phyloP scores from a whole-genome alignment of 768 basidiomycete species.

The Pleurotus giganteus region DNA sequence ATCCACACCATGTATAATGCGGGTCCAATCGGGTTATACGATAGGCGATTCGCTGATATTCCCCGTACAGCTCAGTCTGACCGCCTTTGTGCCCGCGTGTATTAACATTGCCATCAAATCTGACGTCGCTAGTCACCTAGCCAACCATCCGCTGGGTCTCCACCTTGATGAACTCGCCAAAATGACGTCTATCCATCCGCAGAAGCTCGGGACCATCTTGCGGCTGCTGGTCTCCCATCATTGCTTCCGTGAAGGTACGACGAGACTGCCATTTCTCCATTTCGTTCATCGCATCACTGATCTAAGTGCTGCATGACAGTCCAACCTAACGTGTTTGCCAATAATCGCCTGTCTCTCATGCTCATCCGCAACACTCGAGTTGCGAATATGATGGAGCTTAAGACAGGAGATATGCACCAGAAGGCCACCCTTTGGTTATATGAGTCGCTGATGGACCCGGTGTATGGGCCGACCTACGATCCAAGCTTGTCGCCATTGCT shows the following conservation, averaged over 20 bases:
- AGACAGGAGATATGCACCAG: conserved; percentile 11
- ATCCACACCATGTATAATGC: conserved; percentile 17
- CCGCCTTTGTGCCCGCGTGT: not conserved
- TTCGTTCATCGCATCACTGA: too few species aligned
- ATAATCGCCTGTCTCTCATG: conserved; percentile 12
- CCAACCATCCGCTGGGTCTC: conserved; percentile 9
- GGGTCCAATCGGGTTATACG: not conserved
- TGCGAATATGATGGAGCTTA: conserved; percentile 5
- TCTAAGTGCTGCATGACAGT: too few species aligned
- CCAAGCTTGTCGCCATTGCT: conserved; percentile 17
- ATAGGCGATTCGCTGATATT: not conserved
- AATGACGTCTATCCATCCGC: not conserved
- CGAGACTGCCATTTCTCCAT: too few species aligned
- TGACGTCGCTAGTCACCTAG: conserved; percentile 1
- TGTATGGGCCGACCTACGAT: conserved; percentile 13
- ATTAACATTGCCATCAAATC: conserved; percentile 1
- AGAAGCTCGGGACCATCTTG: conserved; percentile 11
- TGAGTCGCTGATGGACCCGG: conserved; percentile 15
- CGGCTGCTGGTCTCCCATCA: conserved; percentile 4
- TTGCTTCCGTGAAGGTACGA: conserved; percentile 10
- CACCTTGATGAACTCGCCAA: conserved; percentile 10
- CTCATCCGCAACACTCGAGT: not conserved
- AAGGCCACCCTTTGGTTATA: conserved; percentile 10
- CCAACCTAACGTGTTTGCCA: conserved; percentile 8
- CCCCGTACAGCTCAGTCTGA: not conserved